Percentiles rank a stretch among this genome's conserved stretches.
Conservation (phyloP, 208 protist species). For the Endotrypanum monterogeii region DNA sequence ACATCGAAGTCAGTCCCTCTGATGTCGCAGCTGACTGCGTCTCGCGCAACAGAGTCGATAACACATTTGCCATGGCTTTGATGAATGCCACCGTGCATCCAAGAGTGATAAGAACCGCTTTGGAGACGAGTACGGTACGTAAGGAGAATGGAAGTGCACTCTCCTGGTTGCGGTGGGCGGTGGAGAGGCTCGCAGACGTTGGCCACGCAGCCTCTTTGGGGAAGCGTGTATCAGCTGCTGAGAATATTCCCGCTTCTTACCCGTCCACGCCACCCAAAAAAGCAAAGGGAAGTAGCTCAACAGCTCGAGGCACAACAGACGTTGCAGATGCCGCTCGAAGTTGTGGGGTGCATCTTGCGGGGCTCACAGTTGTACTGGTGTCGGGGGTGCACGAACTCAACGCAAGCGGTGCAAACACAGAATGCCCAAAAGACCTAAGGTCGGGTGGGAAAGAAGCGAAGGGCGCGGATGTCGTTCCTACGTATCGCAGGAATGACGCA, state of each 20-base stretch:
- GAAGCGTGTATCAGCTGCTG: background rate
- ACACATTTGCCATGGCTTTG: constrained; percentile 27
- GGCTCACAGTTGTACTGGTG: constrained; percentile 40
- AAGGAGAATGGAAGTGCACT: background rate
- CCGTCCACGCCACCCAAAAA: constrained; percentile 6
- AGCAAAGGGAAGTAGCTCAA: constrained; percentile 3
- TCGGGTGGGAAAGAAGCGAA: background rate
- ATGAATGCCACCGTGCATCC: constrained; percentile 41
- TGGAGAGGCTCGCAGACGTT: constrained; percentile 24
- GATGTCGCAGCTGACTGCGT: background rate
- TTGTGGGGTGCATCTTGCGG: constrained; percentile 38
- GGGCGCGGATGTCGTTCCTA: background rate
- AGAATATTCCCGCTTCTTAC: constrained; percentile 9
- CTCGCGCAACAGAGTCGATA: constrained; percentile 1
- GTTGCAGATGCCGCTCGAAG: constrained; percentile 14
- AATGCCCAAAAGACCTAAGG: background rate
- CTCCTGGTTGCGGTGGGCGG: constrained; percentile 14
- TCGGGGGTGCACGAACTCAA: constrained; percentile 30
- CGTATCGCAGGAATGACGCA: background rate
- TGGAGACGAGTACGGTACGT: constrained; percentile 12
- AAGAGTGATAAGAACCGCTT: constrained; percentile 5
- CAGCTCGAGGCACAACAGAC: constrained; percentile 12
- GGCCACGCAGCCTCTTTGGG: constrained; percentile 15
- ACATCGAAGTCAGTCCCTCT: constrained; percentile 2
- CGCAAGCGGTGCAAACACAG: background rate